Conservation (phyloP, 2,329 filamentous ascomycete species). For the Diaporthe sp. region DNA sequence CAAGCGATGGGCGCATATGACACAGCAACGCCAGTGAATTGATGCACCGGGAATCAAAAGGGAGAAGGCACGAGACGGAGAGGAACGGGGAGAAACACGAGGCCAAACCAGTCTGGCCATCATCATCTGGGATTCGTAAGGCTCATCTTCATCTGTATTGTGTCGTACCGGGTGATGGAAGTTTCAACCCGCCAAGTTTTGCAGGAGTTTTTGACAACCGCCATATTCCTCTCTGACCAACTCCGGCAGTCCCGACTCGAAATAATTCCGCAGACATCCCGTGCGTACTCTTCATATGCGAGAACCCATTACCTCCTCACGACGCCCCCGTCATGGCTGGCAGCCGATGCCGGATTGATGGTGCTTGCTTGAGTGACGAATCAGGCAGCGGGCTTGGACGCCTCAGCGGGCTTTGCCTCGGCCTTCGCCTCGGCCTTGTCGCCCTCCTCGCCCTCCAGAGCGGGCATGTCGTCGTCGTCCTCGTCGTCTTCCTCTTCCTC, state of each 20-base stretch:
- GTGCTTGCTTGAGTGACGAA: neutral
- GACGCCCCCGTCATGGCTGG: constrained; percentile 24
- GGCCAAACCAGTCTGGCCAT: neutral
- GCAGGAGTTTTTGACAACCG: constrained; percentile 1
- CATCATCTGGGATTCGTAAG: constrained; percentile 13
- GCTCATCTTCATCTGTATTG: constrained; percentile 32
- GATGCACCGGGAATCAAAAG: neutral
- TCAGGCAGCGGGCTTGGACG: constrained; percentile 54
- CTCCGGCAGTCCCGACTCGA: constrained; percentile 18
- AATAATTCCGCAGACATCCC: constrained; percentile 3
- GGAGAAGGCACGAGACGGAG: neutral
- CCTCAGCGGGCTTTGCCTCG: constrained; percentile 53
- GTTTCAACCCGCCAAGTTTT: constrained; percentile 9
- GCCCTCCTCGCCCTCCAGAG: constrained; percentile 76
- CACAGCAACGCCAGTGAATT: too few relatives aligned
- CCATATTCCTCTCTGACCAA: constrained; percentile 25
- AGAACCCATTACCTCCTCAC: constrained; percentile 27
- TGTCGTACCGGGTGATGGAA: constrained; percentile 17
- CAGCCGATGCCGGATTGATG: neutral
- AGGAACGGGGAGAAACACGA: neutral
- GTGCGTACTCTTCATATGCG: neutral
- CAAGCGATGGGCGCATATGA: neutral
- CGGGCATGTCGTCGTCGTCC: constrained; percentile 87
- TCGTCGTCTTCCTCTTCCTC: constrained; percentile 70
- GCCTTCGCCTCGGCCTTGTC: constrained; percentile 51